Evolutionary conservation across 768 basidiomycete species (phyloP), one percentile per base, ranked within the genome.

Genomic region (Cystobasidium tubakii): DNA sequence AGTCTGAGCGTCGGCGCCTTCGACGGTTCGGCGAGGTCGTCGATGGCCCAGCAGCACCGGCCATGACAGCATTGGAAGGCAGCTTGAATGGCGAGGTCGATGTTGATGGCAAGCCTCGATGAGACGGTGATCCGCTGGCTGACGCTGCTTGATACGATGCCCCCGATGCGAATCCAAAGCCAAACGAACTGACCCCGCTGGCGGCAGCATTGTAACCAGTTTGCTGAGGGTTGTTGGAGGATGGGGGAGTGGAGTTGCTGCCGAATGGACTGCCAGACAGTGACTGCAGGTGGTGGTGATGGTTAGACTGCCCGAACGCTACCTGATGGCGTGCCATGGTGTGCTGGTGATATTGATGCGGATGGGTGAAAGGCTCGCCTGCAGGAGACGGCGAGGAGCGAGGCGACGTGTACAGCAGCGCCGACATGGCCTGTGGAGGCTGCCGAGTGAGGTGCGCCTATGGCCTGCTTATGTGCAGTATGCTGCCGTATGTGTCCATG

Each of bases 1-100:
- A 71, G 34, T 62, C 69, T 55, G 69, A 71, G 25, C 69, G 69
- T 27, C 69, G 50, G 3, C 69, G 53, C 31, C 69, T 55, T 36
- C 69, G 69, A 15, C 55, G 53, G 25, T 71, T 71, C n/a, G 69
- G 23, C 3, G 63, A 42, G 63, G 55, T 55, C 53, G 29, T 31
- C 25, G 27, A 17, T 9, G 66, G 23, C 46, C 42, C 21, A 15
- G 25, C 13, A 19, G 15, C 31, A 36, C 42, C 13, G 43, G 39
- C 17, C 31, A 39, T 65, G 23, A 42, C 43, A 23, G 39, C 23
- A 34, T 60, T 12, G 23, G 25, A 34, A 29, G 57, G 57, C 21
- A 60, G 57, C 33, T 60, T 60, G 57, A 60, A 60, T 2, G 57
- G 57, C 6, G 57, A 34, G 25, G 57, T 60, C 4, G 17, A 60